phyloP scores from a whole-genome alignment of 2,329 filamentous ascomycete genomes.

The Paracamarosporium sp. region DNA sequence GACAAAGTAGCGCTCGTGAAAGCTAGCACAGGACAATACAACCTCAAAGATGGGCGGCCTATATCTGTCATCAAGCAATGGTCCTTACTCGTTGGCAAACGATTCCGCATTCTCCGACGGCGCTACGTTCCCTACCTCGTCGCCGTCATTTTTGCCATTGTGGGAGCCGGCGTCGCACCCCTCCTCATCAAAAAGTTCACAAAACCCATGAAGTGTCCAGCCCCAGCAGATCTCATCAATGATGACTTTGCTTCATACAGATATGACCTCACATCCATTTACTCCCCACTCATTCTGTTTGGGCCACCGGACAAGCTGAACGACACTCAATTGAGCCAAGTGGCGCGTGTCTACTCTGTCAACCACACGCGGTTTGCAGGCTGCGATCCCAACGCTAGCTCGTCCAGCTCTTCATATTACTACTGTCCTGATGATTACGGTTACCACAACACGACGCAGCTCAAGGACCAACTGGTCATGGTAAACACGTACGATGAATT shows the following conservation, averaged over 20 bases:
- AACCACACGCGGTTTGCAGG: conserved; percentile 29
- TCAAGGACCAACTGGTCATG: conserved; percentile 47
- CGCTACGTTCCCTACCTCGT: conserved; percentile 77
- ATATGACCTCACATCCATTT: conserved; percentile 16
- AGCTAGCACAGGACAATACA: conserved; percentile 15
- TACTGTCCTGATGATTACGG: conserved; percentile 12
- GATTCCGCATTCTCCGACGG: conserved; percentile 73
- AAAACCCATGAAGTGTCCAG: conserved; percentile 51
- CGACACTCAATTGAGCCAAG: conserved; percentile 15
- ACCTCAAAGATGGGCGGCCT: conserved; percentile 69
- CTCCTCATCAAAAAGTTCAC: conserved; percentile 70
- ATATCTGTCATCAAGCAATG: conserved; percentile 74
- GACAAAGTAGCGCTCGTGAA: conserved; percentile 11
- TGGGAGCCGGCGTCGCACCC: conserved; percentile 77
- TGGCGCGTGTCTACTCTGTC: conserved; percentile 32
- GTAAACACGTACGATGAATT: conserved; percentile 73
- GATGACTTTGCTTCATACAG: conserved; percentile 14
- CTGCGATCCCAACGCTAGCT: neutral
- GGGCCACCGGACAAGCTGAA: conserved; percentile 23
- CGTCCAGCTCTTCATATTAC: too few relatives aligned
- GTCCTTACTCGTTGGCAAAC: conserved; percentile 76
- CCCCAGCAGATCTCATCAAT: conserved; percentile 25
- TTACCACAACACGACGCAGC: conserved; percentile 24
- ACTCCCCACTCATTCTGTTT: conserved; percentile 17
- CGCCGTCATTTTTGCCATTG: conserved; percentile 77